A percentile compares a stretch with the other conserved stretches of the same genome.
These are phyloP conservation scores for Buxus sempervirens DNA, from an alignment of 164 flowering plant species.

Conservation along the genomic window DNA sequence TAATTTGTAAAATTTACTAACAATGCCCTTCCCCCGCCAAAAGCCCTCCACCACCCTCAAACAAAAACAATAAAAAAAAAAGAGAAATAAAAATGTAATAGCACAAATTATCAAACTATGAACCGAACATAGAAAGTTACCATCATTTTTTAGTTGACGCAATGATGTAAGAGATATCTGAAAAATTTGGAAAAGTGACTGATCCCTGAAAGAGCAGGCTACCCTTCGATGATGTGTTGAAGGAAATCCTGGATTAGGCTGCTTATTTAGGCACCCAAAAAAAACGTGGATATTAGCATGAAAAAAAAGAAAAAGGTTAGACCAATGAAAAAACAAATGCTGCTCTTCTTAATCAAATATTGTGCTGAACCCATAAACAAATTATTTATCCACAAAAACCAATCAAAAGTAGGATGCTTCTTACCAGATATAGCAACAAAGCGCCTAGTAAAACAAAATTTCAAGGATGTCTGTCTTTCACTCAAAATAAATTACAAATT, in stretches of 20 bases:
- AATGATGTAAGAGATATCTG: conserved; percentile 86
- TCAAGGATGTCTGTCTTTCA: no score
- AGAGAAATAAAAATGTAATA: not conserved
- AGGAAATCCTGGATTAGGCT: conserved; percentile 88
- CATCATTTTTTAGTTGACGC: conserved; percentile 73
- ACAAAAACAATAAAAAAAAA: not conserved
- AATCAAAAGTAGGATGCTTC: not conserved
- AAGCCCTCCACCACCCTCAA: no score
- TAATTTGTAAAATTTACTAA: not conserved
- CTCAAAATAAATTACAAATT: no score
- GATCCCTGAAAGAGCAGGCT: conserved; percentile 89
- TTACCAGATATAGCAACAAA: not conserved
- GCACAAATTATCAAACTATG: not conserved
- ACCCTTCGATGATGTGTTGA: conserved; percentile 88
- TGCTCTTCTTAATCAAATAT: not conserved
- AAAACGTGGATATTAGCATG: not conserved
- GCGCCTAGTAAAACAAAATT: no score
- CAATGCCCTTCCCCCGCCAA: no score
- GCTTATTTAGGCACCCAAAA: conserved; percentile 14
- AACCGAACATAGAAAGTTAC: conserved; percentile 32
- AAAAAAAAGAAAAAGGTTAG: not conserved
- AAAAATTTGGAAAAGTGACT: conserved; percentile 74
- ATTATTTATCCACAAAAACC: not conserved
- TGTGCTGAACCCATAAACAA: not conserved
- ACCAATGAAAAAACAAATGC: not conserved